Base-by-base conservation (phyloP, 345 rosid species). In the Sonneratia alba region DNA sequence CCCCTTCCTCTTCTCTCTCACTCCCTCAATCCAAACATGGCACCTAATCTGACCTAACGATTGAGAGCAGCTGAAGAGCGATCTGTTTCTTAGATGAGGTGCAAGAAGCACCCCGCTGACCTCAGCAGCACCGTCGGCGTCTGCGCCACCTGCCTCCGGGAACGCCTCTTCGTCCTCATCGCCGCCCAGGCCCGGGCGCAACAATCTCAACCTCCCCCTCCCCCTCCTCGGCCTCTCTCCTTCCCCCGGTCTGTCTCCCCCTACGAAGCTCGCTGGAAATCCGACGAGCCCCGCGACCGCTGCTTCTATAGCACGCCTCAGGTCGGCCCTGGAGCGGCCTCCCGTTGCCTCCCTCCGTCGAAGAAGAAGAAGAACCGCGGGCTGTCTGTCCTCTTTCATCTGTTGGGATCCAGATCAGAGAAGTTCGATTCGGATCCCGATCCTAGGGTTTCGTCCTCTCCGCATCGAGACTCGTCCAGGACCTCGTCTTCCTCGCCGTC, bases 221-320 rank as follows among this genome's bases (percentile, higher is more conserved):
- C 43, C 43, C 6, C 0, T n/a, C 85, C 74, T 2, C 82, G 82
- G 22, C 87, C 89, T 45, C 86, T 85, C 24, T 9, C 76, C 18
- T 88, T 94, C 76, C 99, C 99, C 71, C 86, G 88, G 71, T 90
- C 98, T 47, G 97, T 86, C 63, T 87, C 96, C 36, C 96, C 93
- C 59, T 87, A 89, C 79, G 87, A 88, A 24, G 69, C 87, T 69
- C 91, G 84, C 37, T 81, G 87, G 55, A 90, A 88, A 75, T 86
- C 93, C n/a, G 87, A 91, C 75, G 78, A 71, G 64, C 27, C 71
- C 74, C 80, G 36, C 36, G 72, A 75, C 43, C 81, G 38, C n/a
- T 83, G 77, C 3, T 92, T 90, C 84, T 84, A 78, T 84, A 72
- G 88, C 18, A 89, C 97, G 38, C 98, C 99, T 24, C 98, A 86